Percentiles rank a stretch among this genome's conserved stretches.
These are phyloP conservation scores for Colletotrichum sp. DNA, from an alignment of 2,329 filamentous ascomycete species.

Conservation along the genomic window DNA sequence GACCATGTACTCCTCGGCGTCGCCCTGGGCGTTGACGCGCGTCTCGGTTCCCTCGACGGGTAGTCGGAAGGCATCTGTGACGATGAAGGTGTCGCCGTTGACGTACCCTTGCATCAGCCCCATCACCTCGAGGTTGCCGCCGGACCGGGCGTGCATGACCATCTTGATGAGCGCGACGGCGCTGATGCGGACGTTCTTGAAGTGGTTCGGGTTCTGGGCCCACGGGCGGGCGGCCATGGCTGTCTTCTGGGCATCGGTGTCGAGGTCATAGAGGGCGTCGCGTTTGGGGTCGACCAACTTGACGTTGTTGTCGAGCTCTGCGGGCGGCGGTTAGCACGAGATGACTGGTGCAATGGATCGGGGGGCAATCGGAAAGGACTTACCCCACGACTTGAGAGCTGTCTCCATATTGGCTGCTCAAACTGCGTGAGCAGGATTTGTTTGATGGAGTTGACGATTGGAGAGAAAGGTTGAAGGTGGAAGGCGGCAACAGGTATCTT, in stretches of 20 bases:
- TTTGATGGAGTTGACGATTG: background rate
- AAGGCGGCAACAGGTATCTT: background rate
- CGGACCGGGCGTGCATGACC: conserved; percentile 98
- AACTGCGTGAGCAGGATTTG: background rate
- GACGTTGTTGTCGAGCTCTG: conserved; percentile 88
- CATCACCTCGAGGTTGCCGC: conserved; percentile 93
- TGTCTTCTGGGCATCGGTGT: conserved; percentile 69
- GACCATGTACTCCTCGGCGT: conserved; percentile 97
- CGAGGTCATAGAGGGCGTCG: conserved; percentile 91
- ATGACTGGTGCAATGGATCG: background rate
- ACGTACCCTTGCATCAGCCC: conserved; percentile 97
- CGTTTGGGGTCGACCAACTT: conserved; percentile 83
- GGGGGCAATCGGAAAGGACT: background rate
- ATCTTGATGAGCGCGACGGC: conserved; percentile 96
- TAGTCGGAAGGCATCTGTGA: conserved; percentile 91
- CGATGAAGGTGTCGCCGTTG: conserved; percentile 81
- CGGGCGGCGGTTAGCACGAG: background rate
- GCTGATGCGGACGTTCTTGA: conserved; percentile 92
- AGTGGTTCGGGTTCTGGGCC: conserved; percentile 81
- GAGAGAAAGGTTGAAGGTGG: background rate
- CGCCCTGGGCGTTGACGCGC: conserved; percentile 91
- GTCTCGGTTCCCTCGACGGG: conserved; percentile 99
- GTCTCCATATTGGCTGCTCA: conserved; percentile 28
- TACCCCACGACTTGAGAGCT: conserved; percentile 33
- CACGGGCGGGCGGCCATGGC: conserved; percentile 74